Base-by-base conservation (phyloP, 495 filamentous ascomycete species). In the Aspergillus kassunensis region DNA sequence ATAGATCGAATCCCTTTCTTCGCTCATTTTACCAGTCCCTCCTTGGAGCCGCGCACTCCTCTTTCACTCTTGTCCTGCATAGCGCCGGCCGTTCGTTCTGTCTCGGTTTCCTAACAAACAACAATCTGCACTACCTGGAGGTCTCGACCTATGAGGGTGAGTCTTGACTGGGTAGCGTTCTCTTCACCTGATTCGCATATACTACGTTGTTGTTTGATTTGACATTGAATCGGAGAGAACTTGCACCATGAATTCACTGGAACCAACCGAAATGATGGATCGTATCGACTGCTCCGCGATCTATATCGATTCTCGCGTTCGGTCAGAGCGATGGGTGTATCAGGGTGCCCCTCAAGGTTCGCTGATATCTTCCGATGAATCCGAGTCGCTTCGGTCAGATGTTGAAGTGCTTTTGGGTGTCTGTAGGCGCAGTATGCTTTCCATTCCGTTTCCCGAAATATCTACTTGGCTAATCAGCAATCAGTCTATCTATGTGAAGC, bases 241-340 rank as follows among this genome's bases (percentile, higher is more conserved):
- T 20, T 30, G 24, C 30, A 21, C 46, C 31, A 57, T 62, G 51
- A 43, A 44, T 52, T 45, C 63, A 49, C 63, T 58, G 29, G 48
- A 59, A 43, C 50, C 53, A 15, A 23, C 33, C 43, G 56, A 59
- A 56, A 75, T 63, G 58, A 87, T 88, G 85, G 87, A 89, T 68
- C 74, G 76, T 68, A 76, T 81, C 59, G 73, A 81, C 54, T 91
- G 86, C 72, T 84, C 87, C 72, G 83, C 89, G 53, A 84, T 93
- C 56, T 93, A 91, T 65, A 88, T 93, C 53, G 87, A 93, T 71
- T 84, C 85, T 63, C 80, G 82, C 44, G 80, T 88, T 46, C 72
- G 70, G 53, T 74, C 82, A 55, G 85, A 90, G 55, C 75, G 83
- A 62, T 72, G 77, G 70, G 73, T 85, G 47, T 71, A 63, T 53